Percentiles rank a stretch among this genome's conserved stretches.
phyloP scores from a whole-genome alignment of 2,329 filamentous ascomycete genomes.

The Sclerotinia glacialis region DNA sequence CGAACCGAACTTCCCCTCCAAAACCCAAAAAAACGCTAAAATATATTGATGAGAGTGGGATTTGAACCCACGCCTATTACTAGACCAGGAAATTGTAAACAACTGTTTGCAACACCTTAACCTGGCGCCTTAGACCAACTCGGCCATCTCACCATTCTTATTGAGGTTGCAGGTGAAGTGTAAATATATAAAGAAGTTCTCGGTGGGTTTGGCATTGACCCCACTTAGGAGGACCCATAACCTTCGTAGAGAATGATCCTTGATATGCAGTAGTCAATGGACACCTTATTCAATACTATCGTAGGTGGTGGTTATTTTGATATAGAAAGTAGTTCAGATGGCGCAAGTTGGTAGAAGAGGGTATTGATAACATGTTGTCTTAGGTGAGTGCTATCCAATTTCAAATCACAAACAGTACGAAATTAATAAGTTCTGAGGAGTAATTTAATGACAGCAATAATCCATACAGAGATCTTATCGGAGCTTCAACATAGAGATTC shows the following conservation, averaged over 20 bases:
- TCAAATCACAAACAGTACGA: too few species aligned
- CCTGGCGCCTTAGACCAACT: slow-evolving; percentile 16
- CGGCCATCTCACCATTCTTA: neutral
- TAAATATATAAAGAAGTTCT: neutral
- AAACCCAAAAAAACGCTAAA: neutral
- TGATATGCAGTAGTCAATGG: too few species aligned
- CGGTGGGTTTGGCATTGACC: neutral
- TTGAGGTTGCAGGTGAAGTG: fast-evolving
- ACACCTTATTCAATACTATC: too few species aligned
- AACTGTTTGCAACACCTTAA: neutral
- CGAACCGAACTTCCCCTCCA: neutral
- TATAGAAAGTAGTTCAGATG: too few species aligned
- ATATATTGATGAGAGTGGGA: neutral
- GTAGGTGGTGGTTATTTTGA: too few species aligned
- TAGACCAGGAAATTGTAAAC: slow-evolving; percentile 4
- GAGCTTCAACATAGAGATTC: neutral
- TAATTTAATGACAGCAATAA: neutral
- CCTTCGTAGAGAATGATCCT: too few species aligned
- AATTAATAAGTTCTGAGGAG: neutral
- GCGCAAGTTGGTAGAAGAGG: neutral
- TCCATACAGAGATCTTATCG: neutral
- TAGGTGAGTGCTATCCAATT: neutral
- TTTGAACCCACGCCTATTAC: slow-evolving; percentile 14
- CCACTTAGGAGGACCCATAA: slow-evolving; percentile 4
- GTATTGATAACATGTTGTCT: too few species aligned